Conservation (phyloP, 306 rosid genomes). For the Psophocarpus tetragonolobus region DNA sequence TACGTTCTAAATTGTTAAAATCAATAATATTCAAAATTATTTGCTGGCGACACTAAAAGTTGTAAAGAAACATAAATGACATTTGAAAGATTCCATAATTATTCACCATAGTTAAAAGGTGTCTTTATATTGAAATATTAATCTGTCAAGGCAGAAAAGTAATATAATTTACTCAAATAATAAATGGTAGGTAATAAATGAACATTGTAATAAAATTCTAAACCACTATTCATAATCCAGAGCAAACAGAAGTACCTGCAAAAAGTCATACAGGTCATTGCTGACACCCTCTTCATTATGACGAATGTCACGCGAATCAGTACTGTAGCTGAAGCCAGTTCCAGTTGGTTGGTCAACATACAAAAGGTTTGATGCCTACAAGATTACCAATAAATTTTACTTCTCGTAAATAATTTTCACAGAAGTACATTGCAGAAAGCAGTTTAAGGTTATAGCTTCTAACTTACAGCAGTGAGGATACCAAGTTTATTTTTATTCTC, state of each 20-base stretch:
- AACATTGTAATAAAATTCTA: conserved; percentile 1
- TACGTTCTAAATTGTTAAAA: neutral
- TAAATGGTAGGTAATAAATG: neutral
- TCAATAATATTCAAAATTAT: neutral
- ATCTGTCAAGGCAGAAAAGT: neutral
- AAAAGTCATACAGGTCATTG: conserved; percentile 82
- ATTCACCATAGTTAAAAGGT: neutral
- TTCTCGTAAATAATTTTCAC: neutral
- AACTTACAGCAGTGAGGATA: conserved; percentile 13
- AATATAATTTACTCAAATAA: neutral
- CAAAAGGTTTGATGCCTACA: conserved; percentile 82
- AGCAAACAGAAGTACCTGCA: conserved; percentile 57
- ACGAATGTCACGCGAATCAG: conserved; percentile 69
- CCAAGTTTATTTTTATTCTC: neutral
- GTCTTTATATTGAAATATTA: neutral
- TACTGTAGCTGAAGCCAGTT: conserved; percentile 87
- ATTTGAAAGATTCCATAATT: neutral
- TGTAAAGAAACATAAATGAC: neutral
- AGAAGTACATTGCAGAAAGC: conserved; percentile 22
- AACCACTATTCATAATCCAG: neutral
- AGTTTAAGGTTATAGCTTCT: conserved; percentile 16
- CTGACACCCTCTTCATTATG: conserved; percentile 82
- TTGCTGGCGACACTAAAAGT: neutral
- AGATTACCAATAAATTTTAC: conserved; percentile 29
- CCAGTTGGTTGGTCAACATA: conserved; percentile 95